Evolutionary conservation across 352 stramenopile species (phyloP).

Genomic region (Globisporangium orthogonon): DNA sequence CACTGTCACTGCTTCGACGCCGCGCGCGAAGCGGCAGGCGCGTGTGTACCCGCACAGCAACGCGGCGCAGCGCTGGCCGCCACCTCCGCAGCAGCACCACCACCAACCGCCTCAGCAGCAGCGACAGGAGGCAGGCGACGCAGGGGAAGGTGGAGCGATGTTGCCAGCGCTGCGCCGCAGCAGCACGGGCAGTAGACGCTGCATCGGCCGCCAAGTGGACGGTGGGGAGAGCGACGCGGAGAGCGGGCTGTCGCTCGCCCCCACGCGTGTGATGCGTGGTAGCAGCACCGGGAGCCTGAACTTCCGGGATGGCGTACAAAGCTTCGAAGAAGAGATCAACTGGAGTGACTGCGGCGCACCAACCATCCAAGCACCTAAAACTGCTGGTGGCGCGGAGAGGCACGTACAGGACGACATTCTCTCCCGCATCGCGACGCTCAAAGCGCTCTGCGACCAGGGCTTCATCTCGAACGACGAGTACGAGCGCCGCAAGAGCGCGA

Average conservation of each 20-base stretch:
- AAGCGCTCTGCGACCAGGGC: slow-evolving; percentile 68
- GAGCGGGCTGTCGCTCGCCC: slow-evolving; percentile 4
- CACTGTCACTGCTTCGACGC: slow-evolving; percentile 48
- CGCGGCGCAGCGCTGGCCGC: background rate
- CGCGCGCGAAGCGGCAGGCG: slow-evolving; percentile 28
- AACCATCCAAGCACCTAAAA: background rate
- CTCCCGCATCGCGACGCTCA: slow-evolving; percentile 61
- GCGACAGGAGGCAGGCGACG: background rate
- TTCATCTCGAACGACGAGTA: slow-evolving; percentile 80
- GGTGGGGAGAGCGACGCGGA: slow-evolving; percentile 8
- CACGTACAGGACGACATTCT: slow-evolving; percentile 48
- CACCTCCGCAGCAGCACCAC: background rate
- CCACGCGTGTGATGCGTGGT: slow-evolving; percentile 3
- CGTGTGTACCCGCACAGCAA: slow-evolving; percentile 19
- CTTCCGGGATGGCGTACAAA: background rate
- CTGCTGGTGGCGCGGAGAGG: background rate
- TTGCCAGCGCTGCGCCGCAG: background rate
- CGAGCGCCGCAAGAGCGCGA: slow-evolving; percentile 66
- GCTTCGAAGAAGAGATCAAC: background rate
- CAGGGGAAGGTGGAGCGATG: background rate
- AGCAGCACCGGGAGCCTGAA: slow-evolving; percentile 9
- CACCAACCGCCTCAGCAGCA: background rate
- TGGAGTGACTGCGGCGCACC: background rate
- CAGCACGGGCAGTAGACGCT: background rate
- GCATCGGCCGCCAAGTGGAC: background rate